phyloP scores from a whole-genome alignment of 164 flowering plant species.

The Sextonia rubra region DNA sequence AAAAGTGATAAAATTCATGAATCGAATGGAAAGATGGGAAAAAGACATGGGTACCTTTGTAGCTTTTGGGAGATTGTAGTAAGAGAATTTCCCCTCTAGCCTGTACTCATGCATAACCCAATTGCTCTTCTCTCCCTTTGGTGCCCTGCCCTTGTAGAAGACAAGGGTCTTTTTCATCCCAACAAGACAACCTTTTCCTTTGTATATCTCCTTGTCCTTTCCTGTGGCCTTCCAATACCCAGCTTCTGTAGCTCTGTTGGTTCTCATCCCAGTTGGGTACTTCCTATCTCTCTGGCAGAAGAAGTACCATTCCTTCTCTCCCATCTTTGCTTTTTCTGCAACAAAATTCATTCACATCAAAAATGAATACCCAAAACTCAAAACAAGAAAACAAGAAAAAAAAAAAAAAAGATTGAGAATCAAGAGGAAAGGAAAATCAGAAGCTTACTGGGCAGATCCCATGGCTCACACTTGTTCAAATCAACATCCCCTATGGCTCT shows the following conservation, averaged over 20 bases:
- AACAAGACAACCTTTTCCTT: constrained; percentile 36
- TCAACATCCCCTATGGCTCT: constrained; percentile 49
- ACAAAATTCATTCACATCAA: neutral
- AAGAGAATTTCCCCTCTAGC: constrained; percentile 43
- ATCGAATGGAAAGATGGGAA: neutral
- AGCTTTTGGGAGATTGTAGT: constrained; percentile 28
- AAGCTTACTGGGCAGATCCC: constrained; percentile 58
- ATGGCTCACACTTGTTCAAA: constrained; percentile 58
- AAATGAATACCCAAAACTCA: neutral
- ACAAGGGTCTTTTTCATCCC: constrained; percentile 72
- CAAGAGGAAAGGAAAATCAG: neutral
- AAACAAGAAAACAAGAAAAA: neutral
- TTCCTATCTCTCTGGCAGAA: constrained; percentile 53
- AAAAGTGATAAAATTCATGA: neutral
- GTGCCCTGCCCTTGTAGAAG: constrained; percentile 64
- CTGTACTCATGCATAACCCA: constrained; percentile 70
- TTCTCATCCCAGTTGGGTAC: constrained; percentile 63
- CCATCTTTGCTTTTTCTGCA: constrained; percentile 58
- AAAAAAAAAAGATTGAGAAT: neutral
- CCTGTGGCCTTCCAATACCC: constrained; percentile 76
- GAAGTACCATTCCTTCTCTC: constrained; percentile 60
- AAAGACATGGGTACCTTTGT: constrained; percentile 27
- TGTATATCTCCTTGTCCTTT: constrained; percentile 58
- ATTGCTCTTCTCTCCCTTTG: constrained; percentile 56
- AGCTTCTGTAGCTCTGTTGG: constrained; percentile 54